Evolutionary conservation across 2,329 filamentous ascomycete genomes (phyloP).

Genomic region (Aspergillus novoparasiticus): DNA sequence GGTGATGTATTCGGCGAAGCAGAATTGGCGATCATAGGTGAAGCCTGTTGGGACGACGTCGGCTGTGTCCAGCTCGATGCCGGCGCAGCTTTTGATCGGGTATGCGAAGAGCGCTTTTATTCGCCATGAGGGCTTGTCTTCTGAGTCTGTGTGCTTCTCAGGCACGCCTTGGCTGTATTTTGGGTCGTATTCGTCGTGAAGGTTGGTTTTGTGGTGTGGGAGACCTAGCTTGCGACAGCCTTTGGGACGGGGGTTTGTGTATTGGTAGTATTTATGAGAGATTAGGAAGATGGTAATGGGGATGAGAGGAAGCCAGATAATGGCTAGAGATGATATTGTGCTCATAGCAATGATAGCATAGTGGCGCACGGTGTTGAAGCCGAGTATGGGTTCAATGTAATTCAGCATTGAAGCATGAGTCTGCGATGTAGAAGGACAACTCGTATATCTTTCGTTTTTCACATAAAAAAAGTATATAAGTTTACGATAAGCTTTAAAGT

Average conservation of each 20-base stretch:
- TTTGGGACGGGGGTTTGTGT: slow-evolving; percentile 29
- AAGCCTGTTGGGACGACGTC: slow-evolving; percentile 70
- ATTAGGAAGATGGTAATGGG: slow-evolving; percentile 3
- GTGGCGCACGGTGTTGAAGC: not conserved
- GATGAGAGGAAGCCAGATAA: not conserved
- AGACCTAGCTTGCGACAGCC: slow-evolving; percentile 59
- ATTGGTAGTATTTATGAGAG: slow-evolving; percentile 6
- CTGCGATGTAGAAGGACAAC: not conserved
- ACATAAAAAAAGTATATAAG: not conserved
- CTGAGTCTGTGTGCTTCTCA: slow-evolving; percentile 31
- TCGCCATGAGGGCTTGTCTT: slow-evolving; percentile 43
- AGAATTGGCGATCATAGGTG: slow-evolving; percentile 79
- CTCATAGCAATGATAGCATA: not conserved
- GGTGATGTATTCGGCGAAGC: slow-evolving; percentile 67
- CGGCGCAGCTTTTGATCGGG: slow-evolving; percentile 79
- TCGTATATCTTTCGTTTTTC: not conserved
- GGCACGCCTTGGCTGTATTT: slow-evolving; percentile 48
- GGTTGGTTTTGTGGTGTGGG: slow-evolving; percentile 49
- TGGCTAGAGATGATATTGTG: not conserved
- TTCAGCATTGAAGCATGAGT: not conserved
- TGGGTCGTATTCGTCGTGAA: slow-evolving; percentile 59
- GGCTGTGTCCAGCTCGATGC: slow-evolving; percentile 69
- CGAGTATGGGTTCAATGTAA: not conserved
- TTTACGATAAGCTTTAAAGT: not conserved
- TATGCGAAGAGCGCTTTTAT: slow-evolving; percentile 77